Conservation (phyloP, 1,284 basidiomycete genomes). For the Ustilago curta region DNA sequence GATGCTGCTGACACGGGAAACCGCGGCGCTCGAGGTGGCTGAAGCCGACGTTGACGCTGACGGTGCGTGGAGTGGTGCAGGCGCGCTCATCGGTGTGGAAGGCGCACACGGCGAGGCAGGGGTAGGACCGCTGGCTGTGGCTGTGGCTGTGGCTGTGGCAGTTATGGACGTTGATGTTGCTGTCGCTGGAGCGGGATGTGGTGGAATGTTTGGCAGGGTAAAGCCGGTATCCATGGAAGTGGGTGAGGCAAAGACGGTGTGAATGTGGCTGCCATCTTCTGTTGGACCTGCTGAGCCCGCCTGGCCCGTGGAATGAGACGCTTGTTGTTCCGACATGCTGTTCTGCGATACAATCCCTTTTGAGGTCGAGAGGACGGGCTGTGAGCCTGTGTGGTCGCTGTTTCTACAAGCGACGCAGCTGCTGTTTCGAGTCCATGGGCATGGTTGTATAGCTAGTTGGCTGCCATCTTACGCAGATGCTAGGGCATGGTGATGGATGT, state of each 20-base stretch:
- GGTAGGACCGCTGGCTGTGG: slow-evolving; percentile 14
- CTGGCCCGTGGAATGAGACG: slow-evolving; percentile 1
- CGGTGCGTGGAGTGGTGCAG: slow-evolving; percentile 32
- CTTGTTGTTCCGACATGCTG: slow-evolving; percentile 20
- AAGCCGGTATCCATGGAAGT: slow-evolving; percentile 24
- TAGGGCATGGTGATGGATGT: slow-evolving; percentile 1
- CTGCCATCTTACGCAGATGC: neutral
- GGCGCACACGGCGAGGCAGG: slow-evolving; percentile 18
- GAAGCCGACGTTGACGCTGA: slow-evolving; percentile 11
- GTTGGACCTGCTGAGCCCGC: neutral
- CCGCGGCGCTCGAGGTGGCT: slow-evolving; percentile 36
- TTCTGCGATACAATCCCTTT: too few species aligned
- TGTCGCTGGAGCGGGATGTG: neutral
- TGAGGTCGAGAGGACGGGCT: neutral
- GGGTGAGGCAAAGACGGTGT: slow-evolving; percentile 30
- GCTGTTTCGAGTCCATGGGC: neutral
- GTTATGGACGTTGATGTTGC: neutral
- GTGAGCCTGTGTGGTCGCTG: slow-evolving; percentile 4
- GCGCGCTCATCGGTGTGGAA: slow-evolving; percentile 35
- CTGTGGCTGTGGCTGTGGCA: neutral
- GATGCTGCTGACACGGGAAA: slow-evolving; percentile 42
- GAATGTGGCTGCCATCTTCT: neutral
- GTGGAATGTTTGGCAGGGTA: neutral
- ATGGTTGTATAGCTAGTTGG: slow-evolving; percentile 2
- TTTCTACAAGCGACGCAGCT: neutral